Evolutionary conservation across 2,329 filamentous ascomycete genomes (phyloP).

Genomic region (Bipolaris victoriae): DNA sequence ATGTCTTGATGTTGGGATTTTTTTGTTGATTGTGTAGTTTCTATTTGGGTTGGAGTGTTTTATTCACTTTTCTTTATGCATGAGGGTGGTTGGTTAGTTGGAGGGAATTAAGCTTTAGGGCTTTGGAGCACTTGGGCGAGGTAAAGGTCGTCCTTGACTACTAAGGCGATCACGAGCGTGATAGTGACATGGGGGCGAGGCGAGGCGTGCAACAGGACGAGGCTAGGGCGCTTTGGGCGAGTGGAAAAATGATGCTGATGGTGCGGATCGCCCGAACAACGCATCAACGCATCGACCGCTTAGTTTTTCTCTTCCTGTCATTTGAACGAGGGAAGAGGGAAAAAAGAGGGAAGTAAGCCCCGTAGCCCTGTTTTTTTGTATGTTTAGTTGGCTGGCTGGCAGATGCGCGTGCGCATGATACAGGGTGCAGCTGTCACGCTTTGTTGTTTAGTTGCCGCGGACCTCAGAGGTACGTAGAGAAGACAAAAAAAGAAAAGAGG

Average conservation of each 20-base stretch:
- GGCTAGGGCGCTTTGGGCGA: conserved; percentile 1
- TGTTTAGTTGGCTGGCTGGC: neutral
- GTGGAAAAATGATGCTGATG: conserved; percentile 9
- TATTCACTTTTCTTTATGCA: too few relatives aligned
- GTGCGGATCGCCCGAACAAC: conserved; percentile 15
- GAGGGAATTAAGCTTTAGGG: too few relatives aligned
- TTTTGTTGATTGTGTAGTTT: too few relatives aligned
- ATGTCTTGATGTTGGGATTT: too few relatives aligned
- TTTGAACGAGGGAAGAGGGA: too few relatives aligned
- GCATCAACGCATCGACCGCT: conserved; percentile 18
- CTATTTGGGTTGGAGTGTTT: too few relatives aligned
- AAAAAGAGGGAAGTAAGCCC: neutral
- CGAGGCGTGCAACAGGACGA: neutral
- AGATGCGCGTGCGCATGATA: conserved; percentile 18
- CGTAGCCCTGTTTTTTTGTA: conserved; percentile 2
- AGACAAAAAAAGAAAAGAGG: too few relatives aligned
- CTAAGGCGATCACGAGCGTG: neutral
- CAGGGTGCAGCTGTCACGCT: neutral
- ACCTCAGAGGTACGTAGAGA: too few relatives aligned
- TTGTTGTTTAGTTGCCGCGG: too few relatives aligned
- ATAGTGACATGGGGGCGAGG: neutral
- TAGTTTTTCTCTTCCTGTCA: conserved; percentile 4
- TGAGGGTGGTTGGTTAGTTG: too few relatives aligned
- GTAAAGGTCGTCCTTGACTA: too few relatives aligned
- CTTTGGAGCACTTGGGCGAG: too few relatives aligned